These are phyloP conservation scores for Xylariaceae sp. DNA, from an alignment of 2,329 filamentous ascomycete genomes.

Conservation along the genomic window DNA sequence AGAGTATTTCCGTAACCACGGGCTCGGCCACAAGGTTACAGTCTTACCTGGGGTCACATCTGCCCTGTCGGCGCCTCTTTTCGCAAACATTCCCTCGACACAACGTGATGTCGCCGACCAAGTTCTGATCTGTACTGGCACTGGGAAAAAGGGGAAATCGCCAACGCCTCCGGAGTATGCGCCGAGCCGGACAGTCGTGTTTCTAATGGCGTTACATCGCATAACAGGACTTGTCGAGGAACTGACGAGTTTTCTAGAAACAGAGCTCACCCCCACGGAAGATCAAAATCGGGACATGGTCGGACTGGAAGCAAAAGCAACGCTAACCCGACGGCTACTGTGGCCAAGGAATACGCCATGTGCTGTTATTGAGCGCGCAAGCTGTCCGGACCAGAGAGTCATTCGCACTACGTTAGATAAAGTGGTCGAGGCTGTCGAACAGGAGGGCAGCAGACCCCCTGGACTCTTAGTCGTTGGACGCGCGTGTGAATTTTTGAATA, in stretches of 20 bases:
- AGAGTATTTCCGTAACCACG: conserved; percentile 76
- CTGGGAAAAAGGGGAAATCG: conserved; percentile 84
- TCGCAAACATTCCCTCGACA: conserved; percentile 85
- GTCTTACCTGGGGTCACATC: conserved; percentile 92
- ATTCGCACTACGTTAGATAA: conserved; percentile 84
- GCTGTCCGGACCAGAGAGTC: conserved; percentile 91
- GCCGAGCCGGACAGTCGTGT: conserved; percentile 80
- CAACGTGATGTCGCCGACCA: conserved; percentile 91
- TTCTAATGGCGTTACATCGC: conserved; percentile 93
- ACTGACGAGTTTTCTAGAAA: conserved; percentile 58
- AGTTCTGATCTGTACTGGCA: conserved; percentile 94
- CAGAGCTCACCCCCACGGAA: conserved; percentile 41
- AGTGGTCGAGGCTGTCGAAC: conserved; percentile 82
- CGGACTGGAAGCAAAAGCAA: background rate
- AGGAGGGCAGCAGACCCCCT: conserved; percentile 86
- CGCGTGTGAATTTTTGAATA: conserved; percentile 79
- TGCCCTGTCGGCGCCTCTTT: conserved; percentile 84
- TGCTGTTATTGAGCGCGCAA: conserved; percentile 90
- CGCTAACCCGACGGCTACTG: conserved; percentile 37
- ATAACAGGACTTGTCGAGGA: conserved; percentile 75
- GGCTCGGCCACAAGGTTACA: conserved; percentile 65
- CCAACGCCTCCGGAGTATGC: conserved; percentile 84
- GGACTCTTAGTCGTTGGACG: conserved; percentile 85
- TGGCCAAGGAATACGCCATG: conserved; percentile 86
- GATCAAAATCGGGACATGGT: conserved; percentile 38